Base-by-base conservation (phyloP, 768 basidiomycete genomes). In the Boletus huronensis region DNA sequence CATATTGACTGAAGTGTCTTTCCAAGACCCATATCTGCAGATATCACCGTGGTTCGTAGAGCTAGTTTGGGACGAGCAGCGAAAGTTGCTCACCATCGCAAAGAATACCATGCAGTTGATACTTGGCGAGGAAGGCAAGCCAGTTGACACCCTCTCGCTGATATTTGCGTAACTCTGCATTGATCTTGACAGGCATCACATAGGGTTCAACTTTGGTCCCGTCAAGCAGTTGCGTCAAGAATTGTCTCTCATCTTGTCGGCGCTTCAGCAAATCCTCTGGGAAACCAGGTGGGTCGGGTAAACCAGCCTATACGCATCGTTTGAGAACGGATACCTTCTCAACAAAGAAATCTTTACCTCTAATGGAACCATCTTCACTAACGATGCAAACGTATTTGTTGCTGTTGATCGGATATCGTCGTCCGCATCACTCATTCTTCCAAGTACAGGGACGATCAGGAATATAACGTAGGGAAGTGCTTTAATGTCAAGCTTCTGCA, bases 81-180 rank as follows among this genome's bases (percentile, higher is more conserved):
- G 9, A 41, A 29, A 25, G 11, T n/a, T 31, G 7, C 64, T 60
- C 63, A 93, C 96, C 97, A 65, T 99, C 97, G 67, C 97, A 99
- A 28, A 99, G 84, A 63, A 98, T 92, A 14, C 97, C 97, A 67
- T 99, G 97, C 3, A 99, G 73, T 64, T 98, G 97, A 69, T 97
- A 99, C 69, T 97, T 98, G 19, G 93, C 91, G 35, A 99, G 78
- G 77, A 99, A 99, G 1, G 97, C 97, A 17, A 99, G 78, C 97
- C 97, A 99, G 68, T 93, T 98, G 60, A 99, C 91, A 32, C 97
- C 97, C 52, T 99, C 97, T 73, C 93, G 91, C 71, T 99, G 97
- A 69, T 99, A 99, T 68, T 94, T 93, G 55, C 97, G 88, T 45
- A 99, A 77, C 61, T 98, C 93, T 31, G 95, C 94, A 53, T 95